These are phyloP conservation scores for Penicillium freii DNA, from an alignment of 2,329 filamentous ascomycete species.

Conservation along the genomic window DNA sequence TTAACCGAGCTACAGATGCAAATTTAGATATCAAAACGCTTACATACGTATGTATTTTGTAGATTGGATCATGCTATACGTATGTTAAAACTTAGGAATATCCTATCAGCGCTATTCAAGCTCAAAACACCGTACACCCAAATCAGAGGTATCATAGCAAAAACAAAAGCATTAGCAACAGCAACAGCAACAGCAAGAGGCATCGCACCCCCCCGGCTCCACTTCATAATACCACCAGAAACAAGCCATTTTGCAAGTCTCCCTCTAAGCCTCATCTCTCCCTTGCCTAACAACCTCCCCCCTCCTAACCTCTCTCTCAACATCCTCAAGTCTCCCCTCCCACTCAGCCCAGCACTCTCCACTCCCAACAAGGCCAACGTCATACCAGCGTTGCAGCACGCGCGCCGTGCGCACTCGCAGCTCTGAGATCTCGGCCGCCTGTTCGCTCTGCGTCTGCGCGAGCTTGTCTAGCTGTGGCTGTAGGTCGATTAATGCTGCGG, in stretches of 20 bases:
- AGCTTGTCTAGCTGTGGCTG: constrained; percentile 43
- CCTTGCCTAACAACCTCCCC: constrained; percentile 58
- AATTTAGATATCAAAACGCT: too few relatives aligned
- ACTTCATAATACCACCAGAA: background rate
- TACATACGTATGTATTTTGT: background rate
- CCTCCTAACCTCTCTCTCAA: constrained; percentile 65
- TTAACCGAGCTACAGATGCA: too few relatives aligned
- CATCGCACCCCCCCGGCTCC: background rate
- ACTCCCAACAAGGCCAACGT: constrained; percentile 65
- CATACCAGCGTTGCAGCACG: constrained; percentile 69
- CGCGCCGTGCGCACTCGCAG: constrained; percentile 45
- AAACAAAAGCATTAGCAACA: background rate
- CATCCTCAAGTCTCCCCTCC: constrained; percentile 64
- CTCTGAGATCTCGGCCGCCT: constrained; percentile 42
- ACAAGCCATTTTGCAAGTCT: constrained; percentile 4
- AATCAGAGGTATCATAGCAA: constrained; percentile 7
- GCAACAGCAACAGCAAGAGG: background rate
- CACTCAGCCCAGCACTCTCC: constrained; percentile 69
- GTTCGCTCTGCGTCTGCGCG: constrained; percentile 37
- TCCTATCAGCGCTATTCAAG: background rate
- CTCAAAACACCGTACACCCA: background rate
- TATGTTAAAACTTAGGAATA: background rate
- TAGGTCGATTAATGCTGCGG: constrained; percentile 43
- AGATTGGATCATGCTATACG: background rate
- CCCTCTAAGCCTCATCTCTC: constrained; percentile 45